Percentiles rank a stretch among this genome's conserved stretches.
phyloP scores from a whole-genome alignment of 495 filamentous ascomycete genomes.

The Cenococcum geophilum region DNA sequence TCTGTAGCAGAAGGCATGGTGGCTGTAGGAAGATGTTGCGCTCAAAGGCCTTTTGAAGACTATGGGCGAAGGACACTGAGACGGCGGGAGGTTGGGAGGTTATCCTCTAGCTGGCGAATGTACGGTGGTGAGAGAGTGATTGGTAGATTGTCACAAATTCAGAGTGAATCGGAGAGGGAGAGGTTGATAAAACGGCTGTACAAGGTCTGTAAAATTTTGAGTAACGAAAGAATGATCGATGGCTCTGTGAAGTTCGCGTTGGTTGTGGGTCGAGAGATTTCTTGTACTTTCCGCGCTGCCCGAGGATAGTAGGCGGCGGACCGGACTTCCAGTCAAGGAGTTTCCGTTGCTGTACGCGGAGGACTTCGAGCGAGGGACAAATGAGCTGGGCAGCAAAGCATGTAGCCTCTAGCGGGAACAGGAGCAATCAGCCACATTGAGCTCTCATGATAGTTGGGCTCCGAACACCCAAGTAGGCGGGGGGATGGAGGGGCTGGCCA shows the following conservation, averaged over 20 bases:
- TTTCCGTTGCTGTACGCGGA: neutral
- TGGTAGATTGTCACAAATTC: too few species aligned
- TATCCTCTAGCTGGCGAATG: neutral
- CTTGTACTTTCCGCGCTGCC: conserved; percentile 12
- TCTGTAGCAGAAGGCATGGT: conserved; percentile 26
- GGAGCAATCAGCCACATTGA: neutral
- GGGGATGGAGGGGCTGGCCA: neutral
- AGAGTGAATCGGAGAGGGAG: too few species aligned
- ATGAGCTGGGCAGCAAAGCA: conserved; percentile 1
- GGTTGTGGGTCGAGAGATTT: conserved; percentile 9
- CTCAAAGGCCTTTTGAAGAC: neutral
- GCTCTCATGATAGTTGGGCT: conserved; percentile 2
- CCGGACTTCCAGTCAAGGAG: neutral
- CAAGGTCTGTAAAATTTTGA: conserved; percentile 2
- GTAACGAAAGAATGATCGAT: conserved; percentile 16
- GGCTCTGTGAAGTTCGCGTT: neutral
- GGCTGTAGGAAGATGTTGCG: neutral
- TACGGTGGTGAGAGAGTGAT: too few species aligned
- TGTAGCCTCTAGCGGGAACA: neutral
- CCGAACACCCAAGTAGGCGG: neutral
- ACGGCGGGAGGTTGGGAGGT: neutral
- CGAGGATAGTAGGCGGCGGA: conserved; percentile 3
- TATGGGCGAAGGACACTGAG: conserved; percentile 14
- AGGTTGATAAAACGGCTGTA: neutral
- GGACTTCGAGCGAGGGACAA: neutral